These are phyloP conservation scores for Rosa chinensis DNA, from an alignment of 306 rosid species.

Conservation along the genomic window DNA sequence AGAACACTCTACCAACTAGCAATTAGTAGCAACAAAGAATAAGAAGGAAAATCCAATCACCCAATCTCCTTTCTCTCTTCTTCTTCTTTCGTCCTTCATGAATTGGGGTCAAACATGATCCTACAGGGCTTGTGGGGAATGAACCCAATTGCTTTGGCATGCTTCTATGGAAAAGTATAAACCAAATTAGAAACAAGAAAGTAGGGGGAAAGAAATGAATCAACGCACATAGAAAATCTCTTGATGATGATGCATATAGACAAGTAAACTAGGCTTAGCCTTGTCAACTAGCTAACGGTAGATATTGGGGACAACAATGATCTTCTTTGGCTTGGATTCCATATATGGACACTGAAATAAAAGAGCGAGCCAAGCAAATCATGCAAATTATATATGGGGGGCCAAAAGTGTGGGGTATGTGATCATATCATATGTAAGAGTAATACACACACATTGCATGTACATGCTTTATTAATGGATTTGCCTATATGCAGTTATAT, in stretches of 20 bases:
- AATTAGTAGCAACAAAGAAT: neutral
- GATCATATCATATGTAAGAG: constrained; percentile 4
- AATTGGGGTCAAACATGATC: neutral
- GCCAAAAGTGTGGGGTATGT: neutral
- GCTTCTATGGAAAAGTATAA: constrained; percentile 31
- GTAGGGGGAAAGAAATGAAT: neutral
- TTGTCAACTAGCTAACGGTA: constrained; percentile 27
- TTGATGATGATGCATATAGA: constrained; percentile 32
- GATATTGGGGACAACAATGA: constrained; percentile 42
- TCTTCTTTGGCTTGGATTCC: constrained; percentile 49
- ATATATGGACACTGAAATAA: constrained; percentile 57
- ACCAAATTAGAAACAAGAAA: neutral
- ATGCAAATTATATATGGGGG: constrained; percentile 14
- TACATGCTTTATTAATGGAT: neutral
- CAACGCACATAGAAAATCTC: constrained; percentile 23
- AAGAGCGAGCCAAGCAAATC: constrained; percentile 34
- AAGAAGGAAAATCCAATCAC: neutral
- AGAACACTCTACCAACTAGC: constrained; percentile 22
- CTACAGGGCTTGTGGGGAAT: neutral
- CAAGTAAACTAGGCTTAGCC: constrained; percentile 17
- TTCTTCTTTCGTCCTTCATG: neutral
- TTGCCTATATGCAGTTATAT: neutral
- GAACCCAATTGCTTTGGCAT: constrained; percentile 33
- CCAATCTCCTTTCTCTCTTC: neutral
- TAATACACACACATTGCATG: neutral